Evolutionary conservation across 768 basidiomycete species (phyloP), one percentile per base, ranked within the genome.

Genomic region (Naematelia aurantialba): DNA sequence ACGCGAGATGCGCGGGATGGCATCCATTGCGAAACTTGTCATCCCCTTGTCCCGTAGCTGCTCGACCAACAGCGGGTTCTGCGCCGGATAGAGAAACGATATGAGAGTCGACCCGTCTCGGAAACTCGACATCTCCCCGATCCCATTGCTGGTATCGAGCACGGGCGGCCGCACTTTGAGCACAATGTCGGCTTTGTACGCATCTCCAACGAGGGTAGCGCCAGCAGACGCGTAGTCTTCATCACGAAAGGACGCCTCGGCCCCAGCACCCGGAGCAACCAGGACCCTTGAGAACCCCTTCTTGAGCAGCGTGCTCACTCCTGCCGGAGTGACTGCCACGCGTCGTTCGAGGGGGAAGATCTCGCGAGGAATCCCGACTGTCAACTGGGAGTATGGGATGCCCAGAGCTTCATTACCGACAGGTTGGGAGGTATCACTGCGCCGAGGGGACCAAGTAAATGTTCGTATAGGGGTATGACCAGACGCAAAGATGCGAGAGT

Each of bases 1-100:
- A 54, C 90, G 84, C 61, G 89, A 91, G 66, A 92, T 91, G 58
- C 90, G 84, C 67, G 90, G 90, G 80, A 92, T 89, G 83, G 87
- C 84, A 72, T 92, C 90, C 90, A 92, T 92, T 74, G 87, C 89
- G 70, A 92, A 88, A 25, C 83, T 84, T 64, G 85, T 89, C 56
- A 86, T 80, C 62, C 83, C 84, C 55, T 83, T 82, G 29, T 81
- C 76, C n/a, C 85, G 82, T 62, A 91, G 79, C 50, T 81, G 80
- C 67, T 90, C 85, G 24, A 91, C 84, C 50, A 87, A 82, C 34
- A 80, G 75, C 75, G 86, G 85, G 79, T 91, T 91, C 78, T 91
- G 89, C 22, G 83, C 80, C 24, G 90, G 89, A 78, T 90, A 88
- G 67, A 92, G 76, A 76, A 92, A 88, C 5, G 89, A 89, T 59